Base-by-base conservation (phyloP, 495 filamentous ascomycete genomes). In the Neurospora sublineolata region DNA sequence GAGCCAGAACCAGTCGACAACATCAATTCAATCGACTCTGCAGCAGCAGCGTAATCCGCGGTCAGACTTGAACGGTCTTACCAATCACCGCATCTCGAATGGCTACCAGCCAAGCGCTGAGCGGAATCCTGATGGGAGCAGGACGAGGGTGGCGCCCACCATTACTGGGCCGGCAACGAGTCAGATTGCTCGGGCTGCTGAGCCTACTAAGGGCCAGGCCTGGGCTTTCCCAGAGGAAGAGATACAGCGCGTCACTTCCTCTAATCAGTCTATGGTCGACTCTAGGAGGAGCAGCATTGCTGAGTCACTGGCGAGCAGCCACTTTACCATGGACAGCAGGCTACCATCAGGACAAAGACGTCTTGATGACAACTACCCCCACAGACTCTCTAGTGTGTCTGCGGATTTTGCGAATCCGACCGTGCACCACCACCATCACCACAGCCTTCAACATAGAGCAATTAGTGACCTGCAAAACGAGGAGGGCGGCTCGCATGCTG, bases 181-280 rank as follows among this genome's bases (percentile, higher is more conserved):
- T 58, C 89, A 89, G 67, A 91, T 93, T 75, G 92, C 92, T 72
- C 89, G 92, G 72, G 92, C 91, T 4, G 90, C 92, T 69, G 90
- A 92, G 69, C 92, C 92, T 10, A 93, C 90, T 18, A 92, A 91
- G 73, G 92, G 92, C 80, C 89, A 93, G 77, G 90, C 92, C 0
- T 94, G 92, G 83, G 92, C 92, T 41, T 93, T 94, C 76, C 92
- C 92, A 0, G 91, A 93, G 75, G 91, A 92, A 37, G 90, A 91
- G 60, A 87, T 90, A 7, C 80, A 83, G 44, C 75, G 80, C 46
- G 44, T 83, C 41, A 83, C 84, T 3, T 81, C 84, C 4, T 78
- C 84, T 0, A 84, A 83, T 30, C 86, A 86, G 11, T 89, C 86
- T 23, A 82, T 86, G 67, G 86, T 85, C 33, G 87, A 90, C 73